phyloP scores from a whole-genome alignment of 345 rosid species.

The Aethionema arabicum region DNA sequence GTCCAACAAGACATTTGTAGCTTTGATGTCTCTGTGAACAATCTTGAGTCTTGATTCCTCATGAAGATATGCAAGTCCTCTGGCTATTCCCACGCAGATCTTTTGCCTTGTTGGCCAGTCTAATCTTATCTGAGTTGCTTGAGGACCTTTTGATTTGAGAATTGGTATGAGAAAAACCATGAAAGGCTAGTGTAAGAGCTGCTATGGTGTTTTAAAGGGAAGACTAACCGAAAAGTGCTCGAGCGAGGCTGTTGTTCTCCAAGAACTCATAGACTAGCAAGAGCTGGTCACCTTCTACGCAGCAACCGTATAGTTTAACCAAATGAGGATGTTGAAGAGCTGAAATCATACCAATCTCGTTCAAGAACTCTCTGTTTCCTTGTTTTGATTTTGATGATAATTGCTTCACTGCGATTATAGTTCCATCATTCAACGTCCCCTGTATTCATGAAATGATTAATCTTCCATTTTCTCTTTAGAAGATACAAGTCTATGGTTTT shows the following conservation, averaged over 20 bases:
- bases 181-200: background rate
- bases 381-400: slow-evolving; percentile 57
- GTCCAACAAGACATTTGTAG: slow-evolving; percentile 50
- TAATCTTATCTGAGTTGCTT: slow-evolving; percentile 36
- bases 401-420: slow-evolving; percentile 52
- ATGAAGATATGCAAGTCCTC: slow-evolving; percentile 49
- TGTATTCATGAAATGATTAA: slow-evolving; percentile 26
- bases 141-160: slow-evolving; percentile 30
- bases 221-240: slow-evolving; percentile 47
- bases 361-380: slow-evolving; percentile 60
- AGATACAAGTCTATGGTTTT: background rate
- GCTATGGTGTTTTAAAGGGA: background rate
- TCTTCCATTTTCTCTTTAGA: slow-evolving; percentile 1
- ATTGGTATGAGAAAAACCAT: background rate
- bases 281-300: slow-evolving; percentile 55
- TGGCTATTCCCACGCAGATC: slow-evolving; percentile 53
- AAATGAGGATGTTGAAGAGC: slow-evolving; percentile 62
- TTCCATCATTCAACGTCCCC: slow-evolving; percentile 54
- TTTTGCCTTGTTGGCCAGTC: slow-evolving; percentile 44
- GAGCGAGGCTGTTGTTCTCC: slow-evolving; percentile 55
- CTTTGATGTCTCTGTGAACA: slow-evolving; percentile 54
- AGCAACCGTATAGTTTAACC: slow-evolving; percentile 55
- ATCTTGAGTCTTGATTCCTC: slow-evolving; percentile 52
- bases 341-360: slow-evolving; percentile 61
- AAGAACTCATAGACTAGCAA: slow-evolving; percentile 58